Conservation (phyloP, 2,329 filamentous ascomycete genomes). For the Purpureocillium lavendulum region DNA sequence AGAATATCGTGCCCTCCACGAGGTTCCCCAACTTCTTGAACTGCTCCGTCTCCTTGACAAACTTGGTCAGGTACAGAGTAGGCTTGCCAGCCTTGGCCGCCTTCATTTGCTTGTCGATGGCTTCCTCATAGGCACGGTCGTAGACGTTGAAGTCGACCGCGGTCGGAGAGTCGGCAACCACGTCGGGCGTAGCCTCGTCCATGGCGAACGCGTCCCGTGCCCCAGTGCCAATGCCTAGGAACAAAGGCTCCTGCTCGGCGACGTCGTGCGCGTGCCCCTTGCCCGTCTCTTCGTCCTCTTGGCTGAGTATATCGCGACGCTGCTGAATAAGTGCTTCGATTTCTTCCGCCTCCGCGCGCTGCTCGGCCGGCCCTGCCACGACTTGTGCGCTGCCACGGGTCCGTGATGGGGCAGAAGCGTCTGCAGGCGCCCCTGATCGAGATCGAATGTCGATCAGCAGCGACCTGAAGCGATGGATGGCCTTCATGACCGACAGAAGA, state of each 20-base stretch:
- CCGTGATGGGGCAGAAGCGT: slow-evolving; percentile 1
- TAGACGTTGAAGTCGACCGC: slow-evolving; percentile 83
- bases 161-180: slow-evolving; percentile 77
- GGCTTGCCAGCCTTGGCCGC: slow-evolving; percentile 30
- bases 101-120: slow-evolving; percentile 68
- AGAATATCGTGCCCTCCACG: slow-evolving; percentile 20
- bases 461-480: slow-evolving; percentile 79
- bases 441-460: slow-evolving; percentile 39
- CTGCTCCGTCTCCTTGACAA: slow-evolving; percentile 35
- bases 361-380: slow-evolving; percentile 15
- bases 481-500: slow-evolving; percentile 83
- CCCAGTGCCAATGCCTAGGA: slow-evolving; percentile 70
- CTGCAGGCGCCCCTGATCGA: slow-evolving; percentile 9
- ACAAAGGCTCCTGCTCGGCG: slow-evolving; percentile 52
- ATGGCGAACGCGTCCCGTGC: slow-evolving; percentile 36
- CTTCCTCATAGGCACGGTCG: slow-evolving; percentile 69
- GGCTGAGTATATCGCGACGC: slow-evolving; percentile 31
- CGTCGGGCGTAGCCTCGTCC: slow-evolving; percentile 28
- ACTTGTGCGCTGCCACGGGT: slow-evolving; percentile 4
- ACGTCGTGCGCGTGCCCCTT: slow-evolving; percentile 46
- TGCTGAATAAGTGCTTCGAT: slow-evolving; percentile 40
- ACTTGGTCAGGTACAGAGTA: slow-evolving; percentile 40
- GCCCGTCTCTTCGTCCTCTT: slow-evolving; percentile 32
- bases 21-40: slow-evolving; percentile 28
- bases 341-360: slow-evolving; percentile 34